phyloP scores from a whole-genome alignment of 2,329 filamentous ascomycete genomes.

The Metarhizium robertsii region DNA sequence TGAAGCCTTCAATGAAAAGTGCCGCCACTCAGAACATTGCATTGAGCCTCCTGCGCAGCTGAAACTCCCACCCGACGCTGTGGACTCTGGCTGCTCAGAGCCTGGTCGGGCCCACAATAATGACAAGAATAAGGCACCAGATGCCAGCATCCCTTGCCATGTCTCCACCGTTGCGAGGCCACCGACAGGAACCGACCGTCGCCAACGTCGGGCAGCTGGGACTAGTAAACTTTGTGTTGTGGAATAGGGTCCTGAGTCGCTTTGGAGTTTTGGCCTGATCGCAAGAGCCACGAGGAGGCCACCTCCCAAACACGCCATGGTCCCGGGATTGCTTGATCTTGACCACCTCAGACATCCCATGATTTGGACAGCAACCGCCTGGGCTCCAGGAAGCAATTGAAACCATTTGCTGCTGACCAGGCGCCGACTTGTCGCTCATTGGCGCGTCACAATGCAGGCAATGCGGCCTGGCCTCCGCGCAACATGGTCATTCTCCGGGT shows the following conservation, averaged over 20 bases:
- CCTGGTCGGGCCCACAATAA: neutral
- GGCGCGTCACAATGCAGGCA: constrained; percentile 1
- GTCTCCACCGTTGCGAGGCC: neutral
- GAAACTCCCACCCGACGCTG: neutral
- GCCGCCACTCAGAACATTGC: too few relatives aligned
- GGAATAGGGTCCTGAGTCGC: neutral
- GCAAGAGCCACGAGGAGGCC: neutral
- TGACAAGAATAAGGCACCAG: neutral
- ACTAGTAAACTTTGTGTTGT: neutral
- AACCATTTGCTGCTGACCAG: too few relatives aligned
- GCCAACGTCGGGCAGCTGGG: neutral
- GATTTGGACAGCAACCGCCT: neutral
- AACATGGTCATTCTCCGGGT: neutral
- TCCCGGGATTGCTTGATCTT: neutral
- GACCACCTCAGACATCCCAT: neutral
- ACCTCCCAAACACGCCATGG: neutral
- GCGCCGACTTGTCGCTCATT: neutral
- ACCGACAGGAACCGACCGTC: neutral
- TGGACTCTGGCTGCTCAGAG: neutral
- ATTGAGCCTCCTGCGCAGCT: neutral
- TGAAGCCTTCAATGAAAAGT: too few relatives aligned
- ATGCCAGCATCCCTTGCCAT: neutral
- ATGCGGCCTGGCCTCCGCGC: neutral
- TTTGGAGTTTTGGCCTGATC: neutral
- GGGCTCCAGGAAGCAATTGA: neutral